Conservation (phyloP, 2,329 filamentous ascomycete species). For the Cryphonectria carpinicola region DNA sequence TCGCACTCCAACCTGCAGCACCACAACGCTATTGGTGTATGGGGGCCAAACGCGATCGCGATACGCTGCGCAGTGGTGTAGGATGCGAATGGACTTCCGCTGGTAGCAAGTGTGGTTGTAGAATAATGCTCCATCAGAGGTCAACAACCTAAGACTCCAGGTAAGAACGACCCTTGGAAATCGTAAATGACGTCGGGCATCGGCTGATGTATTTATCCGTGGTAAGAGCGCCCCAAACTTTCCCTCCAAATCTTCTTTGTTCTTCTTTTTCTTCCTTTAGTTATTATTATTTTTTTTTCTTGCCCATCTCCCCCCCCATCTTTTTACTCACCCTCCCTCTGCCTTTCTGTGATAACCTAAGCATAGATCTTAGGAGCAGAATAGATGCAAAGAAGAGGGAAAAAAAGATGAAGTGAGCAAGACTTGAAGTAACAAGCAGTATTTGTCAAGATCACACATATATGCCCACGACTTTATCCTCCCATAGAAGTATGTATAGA, state of each 20-base stretch:
- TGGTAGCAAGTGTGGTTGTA: too few relatives aligned
- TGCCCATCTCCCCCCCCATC: too few relatives aligned
- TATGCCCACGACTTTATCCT: background rate
- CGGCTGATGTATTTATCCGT: slow-evolving; percentile 13
- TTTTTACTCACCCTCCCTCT: too few relatives aligned
- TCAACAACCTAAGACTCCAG: background rate
- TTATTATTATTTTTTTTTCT: too few relatives aligned
- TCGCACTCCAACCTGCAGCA: background rate
- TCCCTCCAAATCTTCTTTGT: too few relatives aligned
- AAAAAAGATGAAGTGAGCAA: too few relatives aligned
- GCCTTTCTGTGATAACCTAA: too few relatives aligned
- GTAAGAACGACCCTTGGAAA: background rate
- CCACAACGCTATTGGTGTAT: background rate
- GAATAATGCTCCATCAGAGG: background rate
- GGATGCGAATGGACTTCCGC: background rate
- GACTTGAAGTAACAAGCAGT: too few relatives aligned
- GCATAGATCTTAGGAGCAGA: background rate
- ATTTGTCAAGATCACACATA: background rate
- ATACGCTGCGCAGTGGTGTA: background rate
- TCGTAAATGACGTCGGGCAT: slow-evolving; percentile 4
- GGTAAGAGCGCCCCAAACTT: background rate
- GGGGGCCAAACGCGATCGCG: too few relatives aligned
- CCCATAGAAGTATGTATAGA: too few relatives aligned
- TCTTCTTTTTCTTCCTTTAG: too few relatives aligned
- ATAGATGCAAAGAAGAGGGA: too few relatives aligned